Percentiles rank a stretch among this genome's conserved stretches.
Conservation (phyloP, 2,329 filamentous ascomycete genomes). For the Clonostachys byssicola region DNA sequence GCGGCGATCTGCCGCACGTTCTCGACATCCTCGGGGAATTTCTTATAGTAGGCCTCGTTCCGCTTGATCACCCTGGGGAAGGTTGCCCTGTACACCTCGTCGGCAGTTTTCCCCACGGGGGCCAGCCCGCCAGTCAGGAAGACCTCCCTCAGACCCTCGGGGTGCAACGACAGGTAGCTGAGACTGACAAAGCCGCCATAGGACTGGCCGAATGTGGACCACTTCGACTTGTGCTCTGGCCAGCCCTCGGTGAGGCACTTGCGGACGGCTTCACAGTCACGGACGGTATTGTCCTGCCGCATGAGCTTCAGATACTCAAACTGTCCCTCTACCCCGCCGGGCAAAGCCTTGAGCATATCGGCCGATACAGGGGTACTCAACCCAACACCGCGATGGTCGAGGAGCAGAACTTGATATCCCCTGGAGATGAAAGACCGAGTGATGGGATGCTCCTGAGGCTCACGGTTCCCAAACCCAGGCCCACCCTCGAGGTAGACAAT, state of each 20-base stretch:
- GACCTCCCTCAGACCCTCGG: conserved; percentile 73
- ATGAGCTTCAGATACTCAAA: conserved; percentile 79
- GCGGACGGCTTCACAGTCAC: conserved; percentile 83
- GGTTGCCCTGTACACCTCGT: conserved; percentile 70
- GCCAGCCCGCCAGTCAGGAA: conserved; percentile 84
- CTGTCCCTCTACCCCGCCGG: conserved; percentile 62
- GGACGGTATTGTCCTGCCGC: conserved; percentile 85
- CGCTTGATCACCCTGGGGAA: conserved; percentile 67
- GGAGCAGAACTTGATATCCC: conserved; percentile 79
- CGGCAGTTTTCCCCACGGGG: conserved; percentile 66
- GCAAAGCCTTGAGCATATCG: conserved; percentile 52
- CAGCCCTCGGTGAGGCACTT: conserved; percentile 67
- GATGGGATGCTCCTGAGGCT: conserved; percentile 70
- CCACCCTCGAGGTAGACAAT: conserved; percentile 81
- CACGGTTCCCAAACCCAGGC: conserved; percentile 71
- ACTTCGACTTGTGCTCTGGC: conserved; percentile 66
- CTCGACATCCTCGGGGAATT: conserved; percentile 77
- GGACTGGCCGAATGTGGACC: conserved; percentile 85
- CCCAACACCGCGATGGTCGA: conserved; percentile 92
- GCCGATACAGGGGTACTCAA: conserved; percentile 77
- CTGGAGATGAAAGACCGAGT: conserved; percentile 69
- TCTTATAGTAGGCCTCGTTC: conserved; percentile 76
- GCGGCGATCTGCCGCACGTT: conserved; percentile 62
- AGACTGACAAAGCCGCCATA: conserved; percentile 86
- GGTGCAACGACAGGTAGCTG: conserved; percentile 79